These are phyloP conservation scores for Aspergillus sclerotiicarbonarius DNA, from an alignment of 495 filamentous ascomycete species.

Conservation along the genomic window DNA sequence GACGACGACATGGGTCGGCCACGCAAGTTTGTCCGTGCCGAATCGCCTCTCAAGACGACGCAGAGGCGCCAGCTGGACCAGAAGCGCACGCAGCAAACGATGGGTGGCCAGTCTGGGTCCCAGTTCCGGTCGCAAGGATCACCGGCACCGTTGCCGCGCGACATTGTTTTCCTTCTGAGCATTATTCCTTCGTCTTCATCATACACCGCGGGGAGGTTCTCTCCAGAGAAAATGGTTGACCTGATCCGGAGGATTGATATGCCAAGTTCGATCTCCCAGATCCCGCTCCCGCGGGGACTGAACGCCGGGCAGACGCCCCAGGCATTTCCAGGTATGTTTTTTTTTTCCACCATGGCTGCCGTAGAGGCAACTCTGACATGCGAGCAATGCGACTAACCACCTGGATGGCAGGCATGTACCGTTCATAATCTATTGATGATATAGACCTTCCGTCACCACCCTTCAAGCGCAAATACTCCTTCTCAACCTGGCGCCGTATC, in stretches of 20 bases:
- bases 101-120: constrained; percentile 30
- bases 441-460: constrained; percentile 6
- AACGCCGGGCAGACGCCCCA: constrained; percentile 28
- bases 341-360: no score
- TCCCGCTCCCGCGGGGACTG: constrained; percentile 39
- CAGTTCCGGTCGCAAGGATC: constrained; percentile 45
- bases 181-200: constrained; percentile 74
- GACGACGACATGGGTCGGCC: constrained; percentile 68
- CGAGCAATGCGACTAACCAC: constrained; percentile 8
- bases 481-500: constrained; percentile 2
- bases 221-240: constrained; percentile 67
- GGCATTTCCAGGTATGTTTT: constrained; percentile 35
- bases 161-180: constrained; percentile 76
- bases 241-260: constrained; percentile 66
- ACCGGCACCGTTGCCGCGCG: constrained; percentile 63
- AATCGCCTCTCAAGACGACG: constrained; percentile 82
- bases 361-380: neutral
- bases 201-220: constrained; percentile 67
- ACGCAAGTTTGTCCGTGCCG: constrained; percentile 77
- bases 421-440: constrained; percentile 18
- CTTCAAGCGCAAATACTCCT: constrained; percentile 3
- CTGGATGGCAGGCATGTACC: constrained; percentile 31
- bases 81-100: constrained; percentile 47
- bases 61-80: constrained; percentile 80
- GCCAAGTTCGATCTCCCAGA: constrained; percentile 53